Base-by-base conservation (phyloP, 2,329 filamentous ascomycete genomes). In the Fusarium euwallaceae region DNA sequence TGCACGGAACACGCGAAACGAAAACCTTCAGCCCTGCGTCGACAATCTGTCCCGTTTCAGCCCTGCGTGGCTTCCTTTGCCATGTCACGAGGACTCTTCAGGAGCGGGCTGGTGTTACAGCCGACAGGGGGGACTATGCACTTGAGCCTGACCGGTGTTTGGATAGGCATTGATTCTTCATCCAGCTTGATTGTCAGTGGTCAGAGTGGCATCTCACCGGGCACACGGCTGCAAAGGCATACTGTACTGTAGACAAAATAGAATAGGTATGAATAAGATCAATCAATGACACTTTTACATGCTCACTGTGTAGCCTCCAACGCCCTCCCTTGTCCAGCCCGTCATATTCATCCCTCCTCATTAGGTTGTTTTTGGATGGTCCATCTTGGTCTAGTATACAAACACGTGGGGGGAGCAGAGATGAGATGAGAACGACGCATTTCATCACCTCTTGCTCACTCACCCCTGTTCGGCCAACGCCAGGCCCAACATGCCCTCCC, bases 381-480 rank as follows among this genome's bases (percentile, higher is more conserved):
- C 56, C 62, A 59, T 69, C 71, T 29, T 77, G 24, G 45, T 68
- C 61, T 75, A 67, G 62, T 72, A 53, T 76, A 78, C 73, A 78
- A 67, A 45, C 22, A 53, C 61, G 17, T 20, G 43, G 36, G 51
- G 55, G 55, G 55, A 53, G 37, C 12, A 58, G 24, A 27, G 37
- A 48, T n/a, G 24, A 27, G 37, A 48, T n/a, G 58, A 39, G n/a
- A 3, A n/a, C 22, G 24, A 51, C 16, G 32, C 24, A 36, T 8
- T n/a, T 14, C 48, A 62, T 36, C 48, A 27, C 36, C 11, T 56
- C 58, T 48, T 62, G 22, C 20, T 68, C 24, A 32, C 22, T 24
- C 37, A 27, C 16, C 29, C 67, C 55, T 29, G 32, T 22, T 63
- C 58, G 9, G 37, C 20, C 41, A 64, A 37, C 20, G 45, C 45